These are phyloP conservation scores for Fusarium sp. DNA, from an alignment of 2,329 filamentous ascomycete genomes.

Conservation along the genomic window DNA sequence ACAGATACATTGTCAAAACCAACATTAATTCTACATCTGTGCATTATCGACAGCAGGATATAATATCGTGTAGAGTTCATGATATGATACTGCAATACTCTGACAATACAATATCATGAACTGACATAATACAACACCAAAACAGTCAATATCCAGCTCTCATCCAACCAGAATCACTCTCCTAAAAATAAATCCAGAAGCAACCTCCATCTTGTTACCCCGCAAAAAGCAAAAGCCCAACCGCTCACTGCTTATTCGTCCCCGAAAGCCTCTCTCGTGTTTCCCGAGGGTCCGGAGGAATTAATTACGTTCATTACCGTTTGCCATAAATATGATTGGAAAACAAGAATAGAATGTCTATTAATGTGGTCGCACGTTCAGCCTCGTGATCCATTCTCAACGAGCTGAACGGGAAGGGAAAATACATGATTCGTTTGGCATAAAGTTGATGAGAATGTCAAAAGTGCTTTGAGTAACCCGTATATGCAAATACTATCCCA, in stretches of 20 bases:
- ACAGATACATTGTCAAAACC: neutral
- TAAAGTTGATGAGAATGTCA: neutral
- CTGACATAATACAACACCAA: neutral
- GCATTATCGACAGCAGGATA: neutral
- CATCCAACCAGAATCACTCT: neutral
- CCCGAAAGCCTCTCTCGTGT: slow-evolving; percentile 21
- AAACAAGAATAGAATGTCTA: neutral
- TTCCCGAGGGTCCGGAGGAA: slow-evolving; percentile 10
- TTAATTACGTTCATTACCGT: neutral
- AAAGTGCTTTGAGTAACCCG: slow-evolving; percentile 1
- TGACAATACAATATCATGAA: neutral
- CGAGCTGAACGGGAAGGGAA: neutral
- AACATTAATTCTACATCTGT: neutral
- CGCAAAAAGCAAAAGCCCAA: slow-evolving; percentile 19
- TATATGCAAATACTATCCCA: neutral
- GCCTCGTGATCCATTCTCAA: neutral
- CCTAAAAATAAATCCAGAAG: slow-evolving; percentile 32
- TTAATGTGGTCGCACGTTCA: slow-evolving; percentile 4
- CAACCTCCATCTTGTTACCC: slow-evolving; percentile 14
- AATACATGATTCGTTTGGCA: neutral
- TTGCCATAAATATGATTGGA: neutral
- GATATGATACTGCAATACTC: neutral
- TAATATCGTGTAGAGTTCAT: neutral
- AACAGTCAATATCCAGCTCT: neutral
- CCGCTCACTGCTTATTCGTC: slow-evolving; percentile 25